Conservation (phyloP, 1,139 yeast genomes). For the Taphrina confusa region DNA sequence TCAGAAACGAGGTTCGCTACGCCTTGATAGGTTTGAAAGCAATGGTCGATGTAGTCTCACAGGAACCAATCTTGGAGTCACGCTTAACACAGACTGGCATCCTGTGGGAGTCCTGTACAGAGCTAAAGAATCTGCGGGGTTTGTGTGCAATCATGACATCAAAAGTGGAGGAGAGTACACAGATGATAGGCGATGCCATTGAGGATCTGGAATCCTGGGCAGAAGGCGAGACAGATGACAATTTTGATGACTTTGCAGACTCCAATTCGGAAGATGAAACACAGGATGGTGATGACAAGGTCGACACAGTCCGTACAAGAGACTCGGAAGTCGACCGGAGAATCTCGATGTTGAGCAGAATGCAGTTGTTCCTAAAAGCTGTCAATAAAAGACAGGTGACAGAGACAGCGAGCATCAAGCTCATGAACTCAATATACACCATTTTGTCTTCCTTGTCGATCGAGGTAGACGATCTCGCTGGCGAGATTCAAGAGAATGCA, state of each 20-base stretch:
- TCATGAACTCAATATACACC: slow-evolving; percentile 18
- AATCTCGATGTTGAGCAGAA: slow-evolving; percentile 14
- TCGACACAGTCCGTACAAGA: background rate
- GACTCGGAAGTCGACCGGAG: slow-evolving; percentile 3
- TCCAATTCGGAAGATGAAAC: slow-evolving; percentile 13
- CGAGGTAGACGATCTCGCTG: slow-evolving; percentile 29
- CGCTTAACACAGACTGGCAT: slow-evolving; percentile 23
- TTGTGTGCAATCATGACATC: background rate
- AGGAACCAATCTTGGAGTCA: slow-evolving; percentile 5
- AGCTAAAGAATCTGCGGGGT: slow-evolving; percentile 6
- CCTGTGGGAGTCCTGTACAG: slow-evolving; percentile 24
- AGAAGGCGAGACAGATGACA: slow-evolving; percentile 3
- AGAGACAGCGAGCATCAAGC: background rate
- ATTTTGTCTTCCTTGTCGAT: slow-evolving; percentile 3
- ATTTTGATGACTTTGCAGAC: slow-evolving; percentile 4
- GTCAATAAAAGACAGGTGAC: slow-evolving; percentile 6
- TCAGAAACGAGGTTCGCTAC: slow-evolving; percentile 13
- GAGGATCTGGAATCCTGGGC: slow-evolving; percentile 23
- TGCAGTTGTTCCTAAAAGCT: slow-evolving; percentile 20
- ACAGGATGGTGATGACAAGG: background rate
- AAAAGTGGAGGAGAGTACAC: slow-evolving; percentile 11
- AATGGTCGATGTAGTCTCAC: slow-evolving; percentile 13
- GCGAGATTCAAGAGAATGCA: slow-evolving; percentile 25
- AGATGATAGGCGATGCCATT: slow-evolving; percentile 23
- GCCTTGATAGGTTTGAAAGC: slow-evolving; percentile 20